Percentiles rank a stretch among this genome's conserved stretches.
These are phyloP conservation scores for Epithemia pelagica DNA, from an alignment of 108 stramenopile species.

Conservation along the genomic window DNA sequence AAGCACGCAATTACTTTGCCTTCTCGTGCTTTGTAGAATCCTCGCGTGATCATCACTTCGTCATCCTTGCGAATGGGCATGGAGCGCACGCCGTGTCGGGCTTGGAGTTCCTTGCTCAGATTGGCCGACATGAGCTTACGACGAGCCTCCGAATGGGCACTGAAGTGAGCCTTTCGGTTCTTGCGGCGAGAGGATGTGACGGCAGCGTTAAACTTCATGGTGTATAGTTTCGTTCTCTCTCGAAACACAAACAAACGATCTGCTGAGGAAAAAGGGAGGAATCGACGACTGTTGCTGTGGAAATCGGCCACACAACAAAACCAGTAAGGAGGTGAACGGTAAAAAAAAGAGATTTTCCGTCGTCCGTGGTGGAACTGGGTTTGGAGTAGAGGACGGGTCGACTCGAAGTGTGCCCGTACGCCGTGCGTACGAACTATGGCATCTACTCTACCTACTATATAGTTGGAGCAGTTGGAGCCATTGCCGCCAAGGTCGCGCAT, in stretches of 20 bases:
- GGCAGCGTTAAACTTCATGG: slow-evolving; percentile 80
- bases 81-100: slow-evolving; percentile 95
- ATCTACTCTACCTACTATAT: too few species aligned
- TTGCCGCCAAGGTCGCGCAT: too few species aligned
- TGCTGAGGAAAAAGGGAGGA: too few species aligned
- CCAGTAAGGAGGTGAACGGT: neutral
- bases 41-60: slow-evolving; percentile 95
- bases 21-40: slow-evolving; percentile 95
- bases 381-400: too few species aligned
- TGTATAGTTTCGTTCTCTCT: slow-evolving; percentile 14
- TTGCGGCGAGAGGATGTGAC: slow-evolving; percentile 95
- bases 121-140: slow-evolving; percentile 93
- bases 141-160: slow-evolving; percentile 88
- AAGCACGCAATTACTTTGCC: slow-evolving; percentile 95
- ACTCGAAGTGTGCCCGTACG: too few species aligned
- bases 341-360: too few species aligned
- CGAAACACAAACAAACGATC: too few species aligned
- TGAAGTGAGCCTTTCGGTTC: slow-evolving; percentile 99
- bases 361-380: too few species aligned
- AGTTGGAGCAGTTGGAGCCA: too few species aligned
- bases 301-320: neutral
- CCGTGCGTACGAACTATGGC: too few species aligned
- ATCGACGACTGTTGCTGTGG: too few species aligned
- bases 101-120: slow-evolving; percentile 97
- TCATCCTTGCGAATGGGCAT: slow-evolving; percentile 99